Percentiles rank a stretch among this genome's conserved stretches.
phyloP scores from a whole-genome alignment of 2,329 filamentous ascomycete genomes.

The Clonostachys rhizophaga region DNA sequence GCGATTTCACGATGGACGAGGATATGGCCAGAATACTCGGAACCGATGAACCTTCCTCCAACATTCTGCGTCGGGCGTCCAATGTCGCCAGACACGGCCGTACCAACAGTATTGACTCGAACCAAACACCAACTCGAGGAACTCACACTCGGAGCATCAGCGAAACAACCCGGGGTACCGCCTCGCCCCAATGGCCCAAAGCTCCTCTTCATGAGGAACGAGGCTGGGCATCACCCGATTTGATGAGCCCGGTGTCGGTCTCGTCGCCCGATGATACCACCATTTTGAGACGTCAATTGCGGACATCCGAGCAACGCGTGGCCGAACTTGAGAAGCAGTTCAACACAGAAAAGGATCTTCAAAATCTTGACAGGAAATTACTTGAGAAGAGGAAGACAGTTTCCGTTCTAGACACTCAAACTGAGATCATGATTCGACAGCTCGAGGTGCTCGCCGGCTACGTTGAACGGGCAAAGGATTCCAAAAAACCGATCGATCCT shows the following conservation, averaged over 20 bases:
- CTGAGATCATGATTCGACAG: slow-evolving; percentile 91
- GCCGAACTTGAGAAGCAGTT: slow-evolving; percentile 83
- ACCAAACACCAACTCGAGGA: slow-evolving; percentile 31
- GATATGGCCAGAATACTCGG: slow-evolving; percentile 88
- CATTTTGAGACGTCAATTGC: slow-evolving; percentile 69
- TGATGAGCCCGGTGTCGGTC: slow-evolving; percentile 68
- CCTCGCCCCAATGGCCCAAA: slow-evolving; percentile 68
- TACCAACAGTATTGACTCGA: slow-evolving; percentile 71
- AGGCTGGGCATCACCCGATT: slow-evolving; percentile 47
- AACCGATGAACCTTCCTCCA: slow-evolving; percentile 68
- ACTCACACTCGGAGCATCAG: slow-evolving; percentile 60
- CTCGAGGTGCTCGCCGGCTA: slow-evolving; percentile 86
- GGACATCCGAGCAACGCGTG: slow-evolving; percentile 78
- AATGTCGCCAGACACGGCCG: slow-evolving; percentile 92
- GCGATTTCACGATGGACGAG: slow-evolving; percentile 91
- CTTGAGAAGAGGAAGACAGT: slow-evolving; percentile 94
- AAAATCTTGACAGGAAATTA: slow-evolving; percentile 80
- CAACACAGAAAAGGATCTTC: slow-evolving; percentile 57
- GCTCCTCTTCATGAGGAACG: slow-evolving; percentile 57
- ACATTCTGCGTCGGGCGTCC: slow-evolving; percentile 82
- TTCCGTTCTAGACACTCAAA: slow-evolving; percentile 87
- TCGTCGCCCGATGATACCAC: slow-evolving; percentile 62
- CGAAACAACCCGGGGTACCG: slow-evolving; percentile 58
- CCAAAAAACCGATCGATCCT: slow-evolving; percentile 73
- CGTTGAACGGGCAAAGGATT: slow-evolving; percentile 80